These are phyloP conservation scores for Ascosphaera apis DNA, from an alignment of 2,329 filamentous ascomycete species.

Conservation along the genomic window DNA sequence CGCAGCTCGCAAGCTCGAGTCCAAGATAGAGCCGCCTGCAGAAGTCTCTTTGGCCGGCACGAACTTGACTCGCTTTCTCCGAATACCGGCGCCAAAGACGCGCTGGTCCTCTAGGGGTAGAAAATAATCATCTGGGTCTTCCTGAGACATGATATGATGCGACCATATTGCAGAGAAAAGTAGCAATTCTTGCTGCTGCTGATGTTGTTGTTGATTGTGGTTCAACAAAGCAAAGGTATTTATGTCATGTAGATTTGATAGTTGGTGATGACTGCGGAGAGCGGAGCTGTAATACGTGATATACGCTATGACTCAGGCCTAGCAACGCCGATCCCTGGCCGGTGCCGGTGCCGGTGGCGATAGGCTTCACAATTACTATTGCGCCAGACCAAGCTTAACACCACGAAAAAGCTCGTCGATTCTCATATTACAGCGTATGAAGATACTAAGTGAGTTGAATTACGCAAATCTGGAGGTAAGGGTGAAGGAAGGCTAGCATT, in stretches of 20 bases:
- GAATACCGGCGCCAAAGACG: slow-evolving; percentile 37
- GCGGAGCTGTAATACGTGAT: too few species aligned
- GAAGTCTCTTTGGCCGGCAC: slow-evolving; percentile 26
- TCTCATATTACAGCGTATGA: too few species aligned
- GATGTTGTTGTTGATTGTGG: neutral
- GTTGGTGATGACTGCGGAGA: too few species aligned
- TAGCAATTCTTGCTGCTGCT: too few species aligned
- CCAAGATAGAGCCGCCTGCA: slow-evolving; percentile 11
- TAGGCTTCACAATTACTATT: too few species aligned
- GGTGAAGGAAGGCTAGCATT: neutral
- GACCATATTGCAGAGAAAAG: neutral
- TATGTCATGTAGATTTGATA: neutral
- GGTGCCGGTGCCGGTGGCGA: too few species aligned
- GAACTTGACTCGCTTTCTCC: slow-evolving; percentile 36
- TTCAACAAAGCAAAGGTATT: neutral
- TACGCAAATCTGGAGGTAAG: too few species aligned
- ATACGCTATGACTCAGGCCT: too few species aligned
- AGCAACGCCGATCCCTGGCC: too few species aligned
- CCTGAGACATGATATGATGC: slow-evolving; percentile 8
- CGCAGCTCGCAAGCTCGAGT: slow-evolving; percentile 9
- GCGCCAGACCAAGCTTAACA: too few species aligned
- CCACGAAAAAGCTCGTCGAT: too few species aligned
- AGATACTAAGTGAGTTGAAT: too few species aligned
- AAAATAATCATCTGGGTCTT: slow-evolving; percentile 34
- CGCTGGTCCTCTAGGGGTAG: slow-evolving; percentile 34